phyloP scores from a whole-genome alignment of 2,329 filamentous ascomycete genomes.

The Colletotrichum shisoi region DNA sequence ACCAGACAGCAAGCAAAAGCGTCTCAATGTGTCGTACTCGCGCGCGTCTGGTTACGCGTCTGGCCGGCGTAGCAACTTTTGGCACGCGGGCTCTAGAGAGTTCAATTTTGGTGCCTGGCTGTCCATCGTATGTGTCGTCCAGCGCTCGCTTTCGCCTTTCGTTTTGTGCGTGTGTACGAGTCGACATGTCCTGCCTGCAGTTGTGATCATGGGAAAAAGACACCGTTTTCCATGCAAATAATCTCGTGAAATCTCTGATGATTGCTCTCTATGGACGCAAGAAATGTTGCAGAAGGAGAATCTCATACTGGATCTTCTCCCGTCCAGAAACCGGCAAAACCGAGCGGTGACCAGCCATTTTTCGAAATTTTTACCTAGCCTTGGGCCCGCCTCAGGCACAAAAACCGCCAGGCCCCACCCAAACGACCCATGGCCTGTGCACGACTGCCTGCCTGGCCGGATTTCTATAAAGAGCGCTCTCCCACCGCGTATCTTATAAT shows the following conservation, averaged over 20 bases:
- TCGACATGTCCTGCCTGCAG: too few relatives aligned
- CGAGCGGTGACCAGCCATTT: constrained; percentile 32
- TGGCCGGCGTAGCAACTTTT: not conserved
- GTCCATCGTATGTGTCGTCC: not conserved
- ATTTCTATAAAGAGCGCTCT: constrained; percentile 53
- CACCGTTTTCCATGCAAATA: not conserved
- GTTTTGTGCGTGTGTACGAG: too few relatives aligned
- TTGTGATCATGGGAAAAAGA: not conserved
- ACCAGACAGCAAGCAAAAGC: not conserved
- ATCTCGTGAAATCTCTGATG: not conserved
- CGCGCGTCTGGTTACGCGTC: not conserved
- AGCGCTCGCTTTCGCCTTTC: too few relatives aligned
- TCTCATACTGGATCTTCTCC: not conserved
- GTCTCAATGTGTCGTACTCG: not conserved
- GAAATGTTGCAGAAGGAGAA: constrained; percentile 8
- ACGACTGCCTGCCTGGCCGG: not conserved
- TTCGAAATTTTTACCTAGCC: constrained; percentile 19
- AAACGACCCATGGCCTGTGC: constrained; percentile 17
- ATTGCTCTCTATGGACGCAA: not conserved
- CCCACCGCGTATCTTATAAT: constrained; percentile 47
- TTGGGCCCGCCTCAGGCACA: constrained; percentile 18
- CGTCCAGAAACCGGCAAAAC: constrained; percentile 23
- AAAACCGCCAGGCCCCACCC: constrained; percentile 1
- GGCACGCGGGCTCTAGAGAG: not conserved
- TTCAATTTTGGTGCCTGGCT: not conserved